Evolutionary conservation across 2,329 filamentous ascomycete species (phyloP), one percentile per base, ranked within the genome.

Genomic region (Colletotrichum sp.): DNA sequence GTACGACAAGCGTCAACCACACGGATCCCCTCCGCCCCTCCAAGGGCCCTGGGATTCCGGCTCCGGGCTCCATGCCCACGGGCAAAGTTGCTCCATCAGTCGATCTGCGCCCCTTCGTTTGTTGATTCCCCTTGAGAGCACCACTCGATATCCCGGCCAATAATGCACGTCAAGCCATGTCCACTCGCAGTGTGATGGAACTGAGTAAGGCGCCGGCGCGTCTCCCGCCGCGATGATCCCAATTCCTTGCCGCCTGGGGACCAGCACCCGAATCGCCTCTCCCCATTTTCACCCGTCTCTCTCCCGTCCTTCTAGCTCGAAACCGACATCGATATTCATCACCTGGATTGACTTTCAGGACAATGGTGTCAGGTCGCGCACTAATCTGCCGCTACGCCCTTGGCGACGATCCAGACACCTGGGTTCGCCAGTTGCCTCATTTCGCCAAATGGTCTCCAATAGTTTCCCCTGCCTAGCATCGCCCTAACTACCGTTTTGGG

Each of bases 391-490:
- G 39, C 34, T 44, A 48, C 32, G 18, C 24, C 22, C 68, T 68
- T 60, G 65, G 48, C 70, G 16, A n/a, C 59, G 26, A 68, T 48
- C 71, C 64, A 64, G 59, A 59, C 30, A 34, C 34, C 74, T 36
- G 59, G 74, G 74, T 26, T 73, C 52, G 34, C 18, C 70, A 69
- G 59, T 64, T 67, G 15, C 32, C 48, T 76, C 74, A 76, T 76
- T 72, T 76, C 74, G 74, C 74, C 74, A 76, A 76, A 74, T 60
- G 32, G 48, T 62, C 28, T 44, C 72, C 70, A 74, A 73, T 74
- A 69, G 68, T 65, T 22, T 59, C 69, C 69, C 74, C 70, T 69
- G 63, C 26, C 70, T 76, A 74, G 64, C 24, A 76, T 74, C 71
- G 64, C 70, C 59, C 57, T 59, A 36, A 59, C 64, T 74, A 64